These are phyloP conservation scores for Exophiala sideris DNA, from an alignment of 2,329 filamentous ascomycete genomes.

Conservation along the genomic window DNA sequence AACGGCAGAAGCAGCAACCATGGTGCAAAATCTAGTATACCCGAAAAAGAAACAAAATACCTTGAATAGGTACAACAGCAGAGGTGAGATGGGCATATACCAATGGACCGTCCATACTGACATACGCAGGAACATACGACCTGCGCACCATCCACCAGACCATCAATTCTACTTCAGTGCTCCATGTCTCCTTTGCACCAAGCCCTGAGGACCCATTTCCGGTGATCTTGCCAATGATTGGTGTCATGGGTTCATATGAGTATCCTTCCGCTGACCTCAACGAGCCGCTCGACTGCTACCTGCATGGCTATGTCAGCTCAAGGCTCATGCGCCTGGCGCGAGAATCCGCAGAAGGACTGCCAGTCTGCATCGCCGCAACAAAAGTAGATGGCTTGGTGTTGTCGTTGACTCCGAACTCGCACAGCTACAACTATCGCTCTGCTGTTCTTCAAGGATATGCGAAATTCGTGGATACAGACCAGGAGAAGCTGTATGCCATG, in stretches of 20 bases:
- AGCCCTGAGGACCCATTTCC: constrained; percentile 65
- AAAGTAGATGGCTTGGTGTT: constrained; percentile 78
- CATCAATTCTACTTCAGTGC: constrained; percentile 68
- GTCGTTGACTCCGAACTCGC: constrained; percentile 72
- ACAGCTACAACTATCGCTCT: constrained; percentile 84
- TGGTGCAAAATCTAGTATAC: constrained; percentile 51
- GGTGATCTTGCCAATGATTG: constrained; percentile 78
- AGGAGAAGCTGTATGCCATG: constrained; percentile 77
- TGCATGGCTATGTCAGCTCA: constrained; percentile 80
- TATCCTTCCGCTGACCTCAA: constrained; percentile 57
- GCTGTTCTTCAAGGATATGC: constrained; percentile 75
- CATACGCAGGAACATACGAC: constrained; percentile 63
- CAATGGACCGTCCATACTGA: neutral
- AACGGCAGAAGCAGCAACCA: constrained; percentile 23
- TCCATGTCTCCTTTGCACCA: constrained; percentile 75
- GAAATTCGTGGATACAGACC: constrained; percentile 60
- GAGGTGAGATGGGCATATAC: constrained; percentile 47
- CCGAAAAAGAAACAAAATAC: constrained; percentile 63
- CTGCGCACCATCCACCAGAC: constrained; percentile 70
- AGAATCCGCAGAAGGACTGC: constrained; percentile 53
- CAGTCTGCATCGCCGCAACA: constrained; percentile 68
- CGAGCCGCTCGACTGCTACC: constrained; percentile 70
- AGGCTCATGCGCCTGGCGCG: constrained; percentile 68
- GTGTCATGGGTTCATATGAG: constrained; percentile 71
- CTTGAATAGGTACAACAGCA: constrained; percentile 63